These are phyloP conservation scores for Cavenderia fasciculata DNA, from an alignment of 78 protist genomes.

Conservation along the genomic window DNA sequence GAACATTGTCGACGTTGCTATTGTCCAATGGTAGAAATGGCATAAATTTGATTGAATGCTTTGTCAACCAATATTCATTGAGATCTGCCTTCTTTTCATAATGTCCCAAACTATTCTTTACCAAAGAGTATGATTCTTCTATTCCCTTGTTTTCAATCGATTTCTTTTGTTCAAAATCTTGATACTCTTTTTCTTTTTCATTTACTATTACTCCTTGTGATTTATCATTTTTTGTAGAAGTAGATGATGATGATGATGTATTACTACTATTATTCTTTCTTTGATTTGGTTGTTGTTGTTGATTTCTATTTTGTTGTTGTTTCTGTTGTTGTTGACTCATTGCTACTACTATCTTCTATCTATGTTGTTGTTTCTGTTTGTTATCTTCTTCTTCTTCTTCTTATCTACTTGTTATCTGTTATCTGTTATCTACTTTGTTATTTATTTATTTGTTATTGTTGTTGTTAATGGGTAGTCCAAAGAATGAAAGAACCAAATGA, in stretches of 20 bases:
- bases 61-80: conserved; percentile 16
- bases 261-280: too few relatives aligned
- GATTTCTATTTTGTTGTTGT: neutral
- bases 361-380: too few relatives aligned
- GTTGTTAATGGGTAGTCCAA: neutral
- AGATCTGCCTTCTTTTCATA: conserved; percentile 18
- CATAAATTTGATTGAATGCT: neutral
- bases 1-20: neutral
- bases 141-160: conserved; percentile 3
- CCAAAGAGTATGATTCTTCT: conserved; percentile 20
- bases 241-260: neutral
- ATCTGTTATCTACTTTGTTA: neutral
- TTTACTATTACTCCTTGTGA: conserved; percentile 12
- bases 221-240: neutral
- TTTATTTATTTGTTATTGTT: neutral
- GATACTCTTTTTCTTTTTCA: conserved; percentile 38
- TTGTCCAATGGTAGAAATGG: conserved; percentile 51
- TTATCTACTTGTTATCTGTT: neutral
- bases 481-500: neutral
- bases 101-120: conserved; percentile 47
- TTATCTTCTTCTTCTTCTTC: neutral
- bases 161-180: conserved; percentile 11
- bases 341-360: too few relatives aligned
- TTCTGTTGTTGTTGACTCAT: neutral
- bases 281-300: neutral